A percentile compares a stretch with the other conserved stretches of the same genome.
phyloP scores from a whole-genome alignment of 1,284 basidiomycete species.

The Ustilago crameri region DNA sequence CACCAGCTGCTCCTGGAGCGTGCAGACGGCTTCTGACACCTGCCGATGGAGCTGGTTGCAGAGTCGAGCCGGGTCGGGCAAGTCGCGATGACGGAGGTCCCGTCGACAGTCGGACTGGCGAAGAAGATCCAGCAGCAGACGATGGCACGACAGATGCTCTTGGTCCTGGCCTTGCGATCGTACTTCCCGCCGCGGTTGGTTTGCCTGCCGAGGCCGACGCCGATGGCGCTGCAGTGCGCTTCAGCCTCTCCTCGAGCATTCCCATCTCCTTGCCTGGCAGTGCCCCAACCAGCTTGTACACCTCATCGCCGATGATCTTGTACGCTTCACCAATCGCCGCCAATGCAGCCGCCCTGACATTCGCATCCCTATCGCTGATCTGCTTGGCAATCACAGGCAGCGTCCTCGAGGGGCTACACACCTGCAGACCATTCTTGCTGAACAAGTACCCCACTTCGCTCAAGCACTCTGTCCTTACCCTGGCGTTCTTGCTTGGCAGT shows the following conservation, averaged over 20 bases:
- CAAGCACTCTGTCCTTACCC: conserved; percentile 84
- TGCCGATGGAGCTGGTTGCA: conserved; percentile 22
- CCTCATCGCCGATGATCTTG: conserved; percentile 82
- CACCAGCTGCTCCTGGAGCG: conserved; percentile 29
- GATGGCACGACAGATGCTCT: conserved; percentile 32
- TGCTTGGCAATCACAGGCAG: conserved; percentile 82
- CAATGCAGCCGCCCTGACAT: conserved; percentile 84
- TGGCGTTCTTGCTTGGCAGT: conserved; percentile 86
- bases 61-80: conserved; percentile 33
- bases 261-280: conserved; percentile 87
- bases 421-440: conserved; percentile 83
- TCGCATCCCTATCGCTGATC: conserved; percentile 87
- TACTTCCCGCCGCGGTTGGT: conserved; percentile 13
- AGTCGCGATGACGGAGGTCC: conserved; percentile 44
- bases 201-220: conserved; percentile 12
- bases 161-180: conserved; percentile 13
- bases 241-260: conserved; percentile 87
- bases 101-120: conserved; percentile 20
- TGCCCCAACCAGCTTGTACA: conserved; percentile 82
- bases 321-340: conserved; percentile 84
- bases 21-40: conserved; percentile 35
- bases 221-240: conserved; percentile 74
- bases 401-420: conserved; percentile 78
- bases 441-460: conserved; percentile 83
- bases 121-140: conserved; percentile 21